Evolutionary conservation across 208 protist species (phyloP).

Genomic region (Angomonas deanei): DNA sequence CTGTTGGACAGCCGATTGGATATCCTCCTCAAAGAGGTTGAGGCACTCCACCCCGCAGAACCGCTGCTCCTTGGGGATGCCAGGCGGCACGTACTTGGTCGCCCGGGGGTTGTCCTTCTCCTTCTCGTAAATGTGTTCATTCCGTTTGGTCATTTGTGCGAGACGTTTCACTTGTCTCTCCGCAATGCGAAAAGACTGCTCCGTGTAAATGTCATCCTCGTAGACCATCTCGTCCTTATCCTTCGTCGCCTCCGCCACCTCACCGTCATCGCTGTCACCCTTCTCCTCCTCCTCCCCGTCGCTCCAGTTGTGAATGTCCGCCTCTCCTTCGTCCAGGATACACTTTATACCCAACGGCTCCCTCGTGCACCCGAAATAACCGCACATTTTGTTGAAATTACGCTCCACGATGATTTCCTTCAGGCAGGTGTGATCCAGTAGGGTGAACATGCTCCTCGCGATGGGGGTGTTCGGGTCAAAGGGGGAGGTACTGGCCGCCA

Average conservation of each 20-base stretch:
- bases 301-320: constrained; percentile 12
- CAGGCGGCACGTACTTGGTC: constrained; percentile 8
- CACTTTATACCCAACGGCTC: constrained; percentile 25
- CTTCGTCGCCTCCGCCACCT: not conserved
- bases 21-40: constrained; percentile 22
- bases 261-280: constrained; percentile 2
- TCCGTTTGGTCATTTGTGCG: constrained; percentile 8
- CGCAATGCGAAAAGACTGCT: constrained; percentile 52
- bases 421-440: constrained; percentile 48
- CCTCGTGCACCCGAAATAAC: constrained; percentile 47
- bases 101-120: not conserved
- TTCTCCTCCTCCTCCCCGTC: not conserved
- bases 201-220: constrained; percentile 54
- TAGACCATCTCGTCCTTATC: constrained; percentile 46
- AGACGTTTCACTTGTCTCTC: constrained; percentile 30
- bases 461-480: constrained; percentile 35
- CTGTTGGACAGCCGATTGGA: constrained; percentile 17
- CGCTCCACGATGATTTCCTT: constrained; percentile 64
- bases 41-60: constrained; percentile 67
- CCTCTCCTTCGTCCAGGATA: not conserved
- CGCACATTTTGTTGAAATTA: constrained; percentile 54
- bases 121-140: not conserved
- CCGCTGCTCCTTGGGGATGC: constrained; percentile 30
- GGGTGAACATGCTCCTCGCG: constrained; percentile 43
- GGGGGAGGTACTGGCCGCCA: constrained; percentile 26